These are phyloP conservation scores for Rubroboletus pulcherrimus DNA, from an alignment of 768 basidiomycete genomes.

Conservation along the genomic window DNA sequence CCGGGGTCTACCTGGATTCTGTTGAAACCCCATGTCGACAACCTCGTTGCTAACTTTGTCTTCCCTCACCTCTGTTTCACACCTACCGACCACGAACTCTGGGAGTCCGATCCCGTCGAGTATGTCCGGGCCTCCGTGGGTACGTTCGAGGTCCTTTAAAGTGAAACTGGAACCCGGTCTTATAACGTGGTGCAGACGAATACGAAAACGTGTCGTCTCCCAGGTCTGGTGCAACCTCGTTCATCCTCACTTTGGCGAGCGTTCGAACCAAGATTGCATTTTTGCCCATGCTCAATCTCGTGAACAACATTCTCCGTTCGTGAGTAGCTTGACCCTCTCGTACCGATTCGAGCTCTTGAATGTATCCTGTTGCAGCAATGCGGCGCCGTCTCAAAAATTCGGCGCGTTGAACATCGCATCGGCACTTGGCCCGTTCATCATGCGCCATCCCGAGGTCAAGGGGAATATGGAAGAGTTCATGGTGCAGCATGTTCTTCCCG, in stretches of 20 bases:
- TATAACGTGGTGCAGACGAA: conserved; percentile 54
- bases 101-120: conserved; percentile 81
- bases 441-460: conserved; percentile 80
- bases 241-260: conserved; percentile 73
- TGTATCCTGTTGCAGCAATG: conserved; percentile 32
- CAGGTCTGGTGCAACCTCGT: conserved; percentile 73
- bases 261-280: conserved; percentile 82
- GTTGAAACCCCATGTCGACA: conserved; percentile 81
- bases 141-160: conserved; percentile 29
- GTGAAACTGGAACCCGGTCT: background rate
- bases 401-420: conserved; percentile 84
- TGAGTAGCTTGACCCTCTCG: conserved; percentile 32
- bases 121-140: conserved; percentile 76
- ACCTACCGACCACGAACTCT: conserved; percentile 58
- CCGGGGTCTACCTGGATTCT: conserved; percentile 89
- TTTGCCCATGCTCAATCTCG: conserved; percentile 72
- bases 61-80: conserved; percentile 88
- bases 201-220: conserved; percentile 77
- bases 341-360: background rate
- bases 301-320: conserved; percentile 70
- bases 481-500: conserved; percentile 67
- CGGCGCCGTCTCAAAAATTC: conserved; percentile 64
- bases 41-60: conserved; percentile 72
- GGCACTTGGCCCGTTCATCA: conserved; percentile 72
- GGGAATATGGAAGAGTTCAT: conserved; percentile 76